Evolutionary conservation across 1,284 basidiomycete species (phyloP).

Genomic region (Tausonia pullulans): DNA sequence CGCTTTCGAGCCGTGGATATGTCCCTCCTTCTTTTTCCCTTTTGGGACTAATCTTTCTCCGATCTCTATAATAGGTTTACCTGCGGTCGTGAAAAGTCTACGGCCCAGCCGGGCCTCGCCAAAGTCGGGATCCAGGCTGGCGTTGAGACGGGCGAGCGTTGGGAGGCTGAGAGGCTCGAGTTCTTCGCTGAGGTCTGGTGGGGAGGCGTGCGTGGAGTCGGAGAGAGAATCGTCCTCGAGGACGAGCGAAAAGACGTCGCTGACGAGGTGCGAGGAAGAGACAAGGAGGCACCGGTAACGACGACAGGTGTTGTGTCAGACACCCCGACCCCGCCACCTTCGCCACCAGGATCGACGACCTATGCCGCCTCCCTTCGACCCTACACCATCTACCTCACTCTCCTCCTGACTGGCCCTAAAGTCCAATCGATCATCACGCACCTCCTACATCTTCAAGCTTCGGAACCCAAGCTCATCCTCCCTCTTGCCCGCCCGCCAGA

Average conservation of each 20-base stretch:
- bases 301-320: not conserved
- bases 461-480: slow-evolving; percentile 23
- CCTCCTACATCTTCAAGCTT: slow-evolving; percentile 21
- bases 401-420: slow-evolving; percentile 31
- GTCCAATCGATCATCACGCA: slow-evolving; percentile 21
- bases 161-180: slow-evolving; percentile 75
- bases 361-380: slow-evolving; percentile 20
- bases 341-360: not conserved
- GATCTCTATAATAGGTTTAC: slow-evolving; percentile 57
- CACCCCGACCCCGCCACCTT: not conserved
- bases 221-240: slow-evolving; percentile 11
- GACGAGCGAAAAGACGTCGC: not conserved
- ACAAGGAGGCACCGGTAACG: not conserved
- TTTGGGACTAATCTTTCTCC: slow-evolving; percentile 13
- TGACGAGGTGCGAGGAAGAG: too few relatives aligned
- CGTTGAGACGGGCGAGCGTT: slow-evolving; percentile 65
- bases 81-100: slow-evolving; percentile 48
- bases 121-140: slow-evolving; percentile 5
- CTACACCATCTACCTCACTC: slow-evolving; percentile 33
- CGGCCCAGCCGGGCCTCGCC: not conserved
- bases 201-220: slow-evolving; percentile 2
- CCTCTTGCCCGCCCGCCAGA: slow-evolving; percentile 24
- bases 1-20: slow-evolving; percentile 47
- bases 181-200: slow-evolving; percentile 67
- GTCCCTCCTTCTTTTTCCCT: not conserved